Conservation (phyloP, 192 early-diverging fungal species). For the Podochytrium sp. region DNA sequence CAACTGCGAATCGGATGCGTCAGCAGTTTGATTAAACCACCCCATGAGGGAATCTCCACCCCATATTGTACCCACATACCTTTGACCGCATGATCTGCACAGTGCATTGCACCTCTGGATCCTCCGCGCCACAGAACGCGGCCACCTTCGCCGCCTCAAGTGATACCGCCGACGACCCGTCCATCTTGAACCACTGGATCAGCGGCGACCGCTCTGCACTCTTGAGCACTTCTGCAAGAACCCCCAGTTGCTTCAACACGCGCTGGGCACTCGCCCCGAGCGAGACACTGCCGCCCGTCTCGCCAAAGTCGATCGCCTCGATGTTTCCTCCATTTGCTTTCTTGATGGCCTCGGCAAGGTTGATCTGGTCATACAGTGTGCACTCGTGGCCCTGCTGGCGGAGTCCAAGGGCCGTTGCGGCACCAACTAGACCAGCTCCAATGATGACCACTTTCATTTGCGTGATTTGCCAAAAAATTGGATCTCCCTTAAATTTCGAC, state of each 20-base stretch:
- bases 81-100: constrained; percentile 14
- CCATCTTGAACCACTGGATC: not conserved
- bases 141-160: not conserved
- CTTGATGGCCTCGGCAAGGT: not conserved
- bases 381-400: not conserved
- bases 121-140: not conserved
- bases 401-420: constrained; percentile 19
- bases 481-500: too few relatives aligned
- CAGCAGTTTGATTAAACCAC: too few relatives aligned
- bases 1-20: not conserved
- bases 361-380: constrained; percentile 18
- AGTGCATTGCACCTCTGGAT: not conserved
- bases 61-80: not conserved
- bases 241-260: constrained; percentile 9
- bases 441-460: constrained; percentile 17
- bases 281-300: constrained; percentile 24
- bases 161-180: not conserved
- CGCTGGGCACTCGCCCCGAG: constrained; percentile 8
- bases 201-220: not conserved
- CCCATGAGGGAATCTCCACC: too few relatives aligned
- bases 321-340: not conserved
- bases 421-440: constrained; percentile 13
- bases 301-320: not conserved
- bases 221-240: constrained; percentile 4
- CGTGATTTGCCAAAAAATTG: too few relatives aligned